Base-by-base conservation (phyloP, 2,329 filamentous ascomycete genomes). In the Talaromyces sp. region DNA sequence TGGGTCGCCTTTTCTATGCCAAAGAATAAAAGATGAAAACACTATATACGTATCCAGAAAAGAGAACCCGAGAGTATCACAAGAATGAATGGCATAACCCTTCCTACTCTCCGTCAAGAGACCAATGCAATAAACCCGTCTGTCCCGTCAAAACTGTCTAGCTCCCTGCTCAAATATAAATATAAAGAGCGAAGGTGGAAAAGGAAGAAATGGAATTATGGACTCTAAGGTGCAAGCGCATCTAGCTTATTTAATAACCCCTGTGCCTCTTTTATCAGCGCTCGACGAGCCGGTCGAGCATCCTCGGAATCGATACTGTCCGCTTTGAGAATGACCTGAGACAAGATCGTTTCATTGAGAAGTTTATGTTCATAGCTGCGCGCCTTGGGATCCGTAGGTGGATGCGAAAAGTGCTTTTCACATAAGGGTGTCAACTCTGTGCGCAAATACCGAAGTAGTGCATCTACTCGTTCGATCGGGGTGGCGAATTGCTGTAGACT, bases 241-340 rank as follows among this genome's bases (percentile, higher is more conserved):
- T 82, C 81, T 65, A 83, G 66, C 56, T 70, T 70, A 53, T 71
- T 75, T 61, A 81, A 71, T n/a, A 73, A 68, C 19, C 68, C 70
- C 68, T 83, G 78, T 10, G 79, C 76, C 66, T 81, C 78, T 61
- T 73, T 77, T 49, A 82, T 77, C 43, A 83, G 70, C 6, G 74
- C 75, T 65, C 75, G 80, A 69, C 75, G 75, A 68, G 88, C 86
- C 51, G 82, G 74, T 8, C 82, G 79, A 60, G 84, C 74, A 5
- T 88, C 76, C 75, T 91, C 88, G 2, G 82, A 80, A 69, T 95
- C 89, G 13, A 97, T 80, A 6, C 91, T 86, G 71, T 93, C 90
- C 5, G 96, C 77, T 84, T 81, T 81, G 65, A 83, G 65, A 58
- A 81, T 71, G 17, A 82, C 72, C 68, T 82, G 78, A 19, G 73